phyloP scores from a whole-genome alignment of 2,329 filamentous ascomycete genomes.

The Furcasterigmium sp. region DNA sequence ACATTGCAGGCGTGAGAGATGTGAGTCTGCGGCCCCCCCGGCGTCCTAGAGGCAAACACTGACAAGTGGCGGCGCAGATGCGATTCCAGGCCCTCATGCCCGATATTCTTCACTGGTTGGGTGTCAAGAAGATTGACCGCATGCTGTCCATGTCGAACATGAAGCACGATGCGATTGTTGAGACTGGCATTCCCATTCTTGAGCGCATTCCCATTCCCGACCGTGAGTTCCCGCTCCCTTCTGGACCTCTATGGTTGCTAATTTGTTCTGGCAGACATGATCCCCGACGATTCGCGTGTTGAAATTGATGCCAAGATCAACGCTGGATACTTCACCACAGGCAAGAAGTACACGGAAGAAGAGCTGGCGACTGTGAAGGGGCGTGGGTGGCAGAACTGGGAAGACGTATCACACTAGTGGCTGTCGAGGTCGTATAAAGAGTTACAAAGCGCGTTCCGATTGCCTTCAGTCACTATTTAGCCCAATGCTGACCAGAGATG shows the following conservation, averaged over 20 bases:
- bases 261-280: conserved; percentile 88
- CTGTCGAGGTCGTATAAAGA: too few relatives aligned
- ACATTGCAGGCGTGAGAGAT: conserved; percentile 91
- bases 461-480: too few relatives aligned
- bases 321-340: conserved; percentile 82
- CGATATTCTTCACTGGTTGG: conserved; percentile 95
- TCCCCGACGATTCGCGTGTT: conserved; percentile 88
- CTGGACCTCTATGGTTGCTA: conserved; percentile 86
- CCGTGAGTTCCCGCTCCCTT: conserved; percentile 28
- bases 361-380: conserved; percentile 84
- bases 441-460: too few relatives aligned
- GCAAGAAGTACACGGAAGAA: conserved; percentile 81
- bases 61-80: conserved; percentile 46
- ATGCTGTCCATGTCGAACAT: conserved; percentile 99
- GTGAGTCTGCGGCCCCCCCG: not conserved
- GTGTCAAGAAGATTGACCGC: conserved; percentile 95
- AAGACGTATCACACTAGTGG: not conserved
- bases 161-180: conserved; percentile 87
- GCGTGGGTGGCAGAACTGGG: conserved; percentile 79
- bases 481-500: too few relatives aligned
- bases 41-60: not conserved
- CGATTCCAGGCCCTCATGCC: conserved; percentile 98
- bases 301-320: conserved; percentile 99
- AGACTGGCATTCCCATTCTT: conserved; percentile 56
- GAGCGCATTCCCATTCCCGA: conserved; percentile 8